A percentile compares a stretch with the other conserved stretches of the same genome.
phyloP scores from a whole-genome alignment of 345 rosid species.

The Excoecaria agallocha region DNA sequence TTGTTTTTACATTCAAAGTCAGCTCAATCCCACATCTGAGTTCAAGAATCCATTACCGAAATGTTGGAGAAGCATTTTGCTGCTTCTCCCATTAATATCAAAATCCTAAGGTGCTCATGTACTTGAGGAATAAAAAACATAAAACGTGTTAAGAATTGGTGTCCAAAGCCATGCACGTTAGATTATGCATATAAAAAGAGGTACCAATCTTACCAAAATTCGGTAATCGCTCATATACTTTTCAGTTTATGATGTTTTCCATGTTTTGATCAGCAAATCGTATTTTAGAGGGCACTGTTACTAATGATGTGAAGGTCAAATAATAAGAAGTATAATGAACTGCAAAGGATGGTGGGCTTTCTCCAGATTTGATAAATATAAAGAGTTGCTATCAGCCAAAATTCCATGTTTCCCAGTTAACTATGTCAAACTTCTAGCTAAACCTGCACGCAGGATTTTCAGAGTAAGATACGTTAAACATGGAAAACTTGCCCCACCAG shows the following conservation, averaged over 20 bases:
- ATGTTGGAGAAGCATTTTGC: no score
- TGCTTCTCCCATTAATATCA: background rate
- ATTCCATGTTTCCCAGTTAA: no score
- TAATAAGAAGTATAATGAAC: no score
- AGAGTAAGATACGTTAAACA: background rate
- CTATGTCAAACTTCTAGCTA: background rate
- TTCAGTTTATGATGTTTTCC: no score
- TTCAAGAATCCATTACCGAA: background rate
- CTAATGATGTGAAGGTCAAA: no score
- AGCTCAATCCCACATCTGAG: background rate
- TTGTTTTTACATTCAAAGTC: background rate
- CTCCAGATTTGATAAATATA: background rate
- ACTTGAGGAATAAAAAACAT: background rate
- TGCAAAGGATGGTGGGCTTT: background rate
- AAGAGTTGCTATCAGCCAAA: no score
- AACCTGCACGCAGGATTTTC: background rate
- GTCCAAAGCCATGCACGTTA: no score
- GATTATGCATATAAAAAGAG: no score
- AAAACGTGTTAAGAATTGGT: background rate
- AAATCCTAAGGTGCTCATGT: background rate
- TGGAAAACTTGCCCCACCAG: background rate
- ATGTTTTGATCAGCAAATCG: no score
- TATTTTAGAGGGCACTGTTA: no score
- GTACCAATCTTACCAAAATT: no score
- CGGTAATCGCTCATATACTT: no score